Conservation (phyloP, 2,329 filamentous ascomycete species). For the Aspergillus sp. region DNA sequence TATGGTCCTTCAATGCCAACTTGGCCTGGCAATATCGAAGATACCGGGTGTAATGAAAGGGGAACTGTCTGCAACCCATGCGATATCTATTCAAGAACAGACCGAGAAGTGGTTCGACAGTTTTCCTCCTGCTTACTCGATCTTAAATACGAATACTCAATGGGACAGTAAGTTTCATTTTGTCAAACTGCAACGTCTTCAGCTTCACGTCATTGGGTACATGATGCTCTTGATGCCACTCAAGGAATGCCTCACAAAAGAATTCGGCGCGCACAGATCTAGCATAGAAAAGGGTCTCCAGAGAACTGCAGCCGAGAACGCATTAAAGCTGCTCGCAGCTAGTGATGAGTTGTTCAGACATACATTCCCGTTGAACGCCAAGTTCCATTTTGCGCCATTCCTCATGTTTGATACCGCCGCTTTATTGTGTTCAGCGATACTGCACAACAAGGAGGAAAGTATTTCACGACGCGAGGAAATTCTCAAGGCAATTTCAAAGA, state of each 20-base stretch:
- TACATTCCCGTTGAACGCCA: constrained; percentile 49
- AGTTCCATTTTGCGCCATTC: constrained; percentile 57
- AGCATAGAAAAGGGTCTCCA: constrained; percentile 45
- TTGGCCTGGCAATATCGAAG: constrained; percentile 39
- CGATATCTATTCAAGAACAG: constrained; percentile 36
- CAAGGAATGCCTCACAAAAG: constrained; percentile 51
- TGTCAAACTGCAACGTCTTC: constrained; percentile 52
- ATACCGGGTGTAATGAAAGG: constrained; percentile 22
- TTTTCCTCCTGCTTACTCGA: constrained; percentile 49
- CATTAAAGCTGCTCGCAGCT: constrained; percentile 49
- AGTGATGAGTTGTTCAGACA: constrained; percentile 50
- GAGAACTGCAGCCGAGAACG: constrained; percentile 49
- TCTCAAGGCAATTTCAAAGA: constrained; percentile 44
- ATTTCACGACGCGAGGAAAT: constrained; percentile 50
- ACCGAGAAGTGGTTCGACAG: constrained; percentile 50
- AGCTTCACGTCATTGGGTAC: constrained; percentile 52
- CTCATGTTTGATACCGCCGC: constrained; percentile 58
- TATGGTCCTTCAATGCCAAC: constrained; percentile 46
- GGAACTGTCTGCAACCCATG: constrained; percentile 18
- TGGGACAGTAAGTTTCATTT: constrained; percentile 49
- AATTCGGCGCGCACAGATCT: constrained; percentile 28
- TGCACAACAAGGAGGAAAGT: constrained; percentile 52
- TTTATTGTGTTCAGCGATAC: constrained; percentile 56
- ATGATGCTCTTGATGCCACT: constrained; percentile 54
- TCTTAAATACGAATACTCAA: constrained; percentile 47